These are phyloP conservation scores for Globisporangium megalacanthum DNA, from an alignment of 352 stramenopile genomes.

Conservation along the genomic window DNA sequence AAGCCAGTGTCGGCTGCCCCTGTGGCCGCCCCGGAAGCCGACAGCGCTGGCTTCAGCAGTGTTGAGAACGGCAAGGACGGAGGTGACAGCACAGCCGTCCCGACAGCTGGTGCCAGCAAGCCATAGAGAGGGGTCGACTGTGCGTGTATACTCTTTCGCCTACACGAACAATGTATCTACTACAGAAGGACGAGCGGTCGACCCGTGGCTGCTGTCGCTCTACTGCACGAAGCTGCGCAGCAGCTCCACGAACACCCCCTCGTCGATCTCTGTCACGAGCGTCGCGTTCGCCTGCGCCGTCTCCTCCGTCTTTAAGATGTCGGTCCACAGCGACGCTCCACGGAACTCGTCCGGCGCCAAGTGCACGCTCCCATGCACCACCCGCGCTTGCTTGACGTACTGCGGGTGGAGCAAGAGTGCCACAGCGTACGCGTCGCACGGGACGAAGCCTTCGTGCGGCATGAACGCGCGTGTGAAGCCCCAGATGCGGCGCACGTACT, in stretches of 20 bases:
- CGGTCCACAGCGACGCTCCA: constrained; percentile 41
- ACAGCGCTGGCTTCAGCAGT: too few species aligned
- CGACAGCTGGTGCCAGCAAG: too few species aligned
- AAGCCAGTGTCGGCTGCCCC: constrained; percentile 40
- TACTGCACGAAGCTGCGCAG: constrained; percentile 34
- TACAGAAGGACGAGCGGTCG: not conserved
- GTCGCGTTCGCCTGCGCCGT: constrained; percentile 46
- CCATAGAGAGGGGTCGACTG: too few species aligned
- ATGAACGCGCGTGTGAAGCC: constrained; percentile 45
- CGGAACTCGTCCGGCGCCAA: constrained; percentile 49
- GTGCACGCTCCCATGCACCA: constrained; percentile 47
- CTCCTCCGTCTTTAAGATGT: constrained; percentile 1
- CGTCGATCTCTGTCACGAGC: constrained; percentile 60
- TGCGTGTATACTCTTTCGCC: too few species aligned
- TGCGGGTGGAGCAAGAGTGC: constrained; percentile 51
- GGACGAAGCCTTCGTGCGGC: constrained; percentile 40
- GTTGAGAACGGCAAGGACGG: too few species aligned
- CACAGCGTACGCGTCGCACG: constrained; percentile 73
- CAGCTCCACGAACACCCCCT: constrained; percentile 51
- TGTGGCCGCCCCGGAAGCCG: not conserved
- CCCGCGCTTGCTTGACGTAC: constrained; percentile 40
- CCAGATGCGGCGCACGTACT: constrained; percentile 64
- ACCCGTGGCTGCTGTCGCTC: not conserved
- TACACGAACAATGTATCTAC: not conserved
- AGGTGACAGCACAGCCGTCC: too few species aligned